These are phyloP conservation scores for Phtheirospermum japonicum DNA, from an alignment of 257 asterid species.

Conservation along the genomic window DNA sequence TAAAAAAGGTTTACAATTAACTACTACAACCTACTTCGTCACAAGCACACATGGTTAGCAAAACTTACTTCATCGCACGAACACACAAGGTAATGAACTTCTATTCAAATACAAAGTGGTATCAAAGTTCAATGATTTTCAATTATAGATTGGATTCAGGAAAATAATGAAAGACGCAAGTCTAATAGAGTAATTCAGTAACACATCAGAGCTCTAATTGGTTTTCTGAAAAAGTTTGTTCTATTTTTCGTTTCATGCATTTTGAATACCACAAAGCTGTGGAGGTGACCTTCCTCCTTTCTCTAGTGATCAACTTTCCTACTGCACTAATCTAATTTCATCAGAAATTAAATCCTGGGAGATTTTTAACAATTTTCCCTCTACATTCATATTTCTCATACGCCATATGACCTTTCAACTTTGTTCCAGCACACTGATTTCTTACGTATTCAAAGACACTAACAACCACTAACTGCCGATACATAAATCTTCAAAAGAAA, in stretches of 20 bases:
- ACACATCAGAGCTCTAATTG: neutral
- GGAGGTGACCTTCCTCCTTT: conserved; percentile 13
- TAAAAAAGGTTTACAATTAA: conserved; percentile 12
- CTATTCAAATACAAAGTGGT: conserved; percentile 1
- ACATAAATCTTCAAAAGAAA: neutral
- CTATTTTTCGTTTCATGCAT: conserved; percentile 6
- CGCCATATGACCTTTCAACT: neutral
- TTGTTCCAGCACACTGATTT: neutral
- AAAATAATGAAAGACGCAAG: neutral
- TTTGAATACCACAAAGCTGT: conserved; percentile 1
- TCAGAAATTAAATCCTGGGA: conserved; percentile 7
- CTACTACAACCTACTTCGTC: conserved; percentile 1
- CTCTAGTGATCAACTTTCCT: conserved; percentile 13
- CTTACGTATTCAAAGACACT: neutral
- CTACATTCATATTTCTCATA: neutral
- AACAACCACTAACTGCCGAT: neutral
- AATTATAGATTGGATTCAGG: neutral
- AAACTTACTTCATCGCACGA: conserved; percentile 16
- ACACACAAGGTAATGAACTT: conserved; percentile 6
- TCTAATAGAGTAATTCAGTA: neutral
- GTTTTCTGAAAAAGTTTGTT: neutral
- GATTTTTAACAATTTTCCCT: neutral
- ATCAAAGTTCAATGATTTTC: conserved; percentile 14
- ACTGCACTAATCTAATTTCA: neutral
- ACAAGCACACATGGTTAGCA: conserved; percentile 12